phyloP scores from a whole-genome alignment of 768 basidiomycete species.

The Leucogyrophana mollusca region DNA sequence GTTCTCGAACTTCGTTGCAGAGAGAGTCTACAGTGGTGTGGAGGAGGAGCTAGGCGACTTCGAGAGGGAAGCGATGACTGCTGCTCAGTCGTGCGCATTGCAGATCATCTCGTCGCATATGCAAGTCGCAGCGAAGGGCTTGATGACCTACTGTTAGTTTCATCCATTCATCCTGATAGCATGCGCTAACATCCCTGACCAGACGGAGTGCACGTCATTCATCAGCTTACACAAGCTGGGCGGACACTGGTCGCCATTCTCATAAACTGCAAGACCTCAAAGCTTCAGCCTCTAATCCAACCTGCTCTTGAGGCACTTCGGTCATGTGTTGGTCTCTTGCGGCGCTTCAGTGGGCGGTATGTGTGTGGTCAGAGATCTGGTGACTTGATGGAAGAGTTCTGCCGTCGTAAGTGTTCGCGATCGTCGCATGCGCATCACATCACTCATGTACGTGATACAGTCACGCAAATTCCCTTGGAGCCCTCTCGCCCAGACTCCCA shows the following conservation, averaged over 20 bases:
- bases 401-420: slow-evolving; percentile 58
- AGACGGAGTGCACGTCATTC: slow-evolving; percentile 96
- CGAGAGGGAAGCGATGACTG: slow-evolving; percentile 76
- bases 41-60: slow-evolving; percentile 60
- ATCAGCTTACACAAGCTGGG: slow-evolving; percentile 92
- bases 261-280: slow-evolving; percentile 83
- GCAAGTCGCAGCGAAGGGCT: slow-evolving; percentile 79
- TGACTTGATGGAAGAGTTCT: slow-evolving; percentile 94
- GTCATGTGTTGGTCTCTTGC: slow-evolving; percentile 83
- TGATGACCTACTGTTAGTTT: slow-evolving; percentile 92
- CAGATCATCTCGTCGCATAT: slow-evolving; percentile 82
- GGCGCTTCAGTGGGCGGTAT: slow-evolving; percentile 89
- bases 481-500: slow-evolving; percentile 52
- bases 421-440: not conserved
- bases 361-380: slow-evolving; percentile 89
- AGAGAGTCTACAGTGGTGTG: slow-evolving; percentile 48
- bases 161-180: slow-evolving; percentile 2
- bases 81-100: slow-evolving; percentile 75
- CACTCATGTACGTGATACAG: slow-evolving; percentile 32
- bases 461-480: slow-evolving; percentile 87
- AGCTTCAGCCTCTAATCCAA: slow-evolving; percentile 71
- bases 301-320: slow-evolving; percentile 82
- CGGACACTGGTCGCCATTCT: slow-evolving; percentile 86
- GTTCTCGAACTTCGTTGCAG: slow-evolving; percentile 75
- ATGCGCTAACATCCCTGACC: slow-evolving; percentile 13